A percentile compares a stretch with the other conserved stretches of the same genome.
Conservation (phyloP, 441 rosid genomes). For the Cnidoscolus chayamansa region DNA sequence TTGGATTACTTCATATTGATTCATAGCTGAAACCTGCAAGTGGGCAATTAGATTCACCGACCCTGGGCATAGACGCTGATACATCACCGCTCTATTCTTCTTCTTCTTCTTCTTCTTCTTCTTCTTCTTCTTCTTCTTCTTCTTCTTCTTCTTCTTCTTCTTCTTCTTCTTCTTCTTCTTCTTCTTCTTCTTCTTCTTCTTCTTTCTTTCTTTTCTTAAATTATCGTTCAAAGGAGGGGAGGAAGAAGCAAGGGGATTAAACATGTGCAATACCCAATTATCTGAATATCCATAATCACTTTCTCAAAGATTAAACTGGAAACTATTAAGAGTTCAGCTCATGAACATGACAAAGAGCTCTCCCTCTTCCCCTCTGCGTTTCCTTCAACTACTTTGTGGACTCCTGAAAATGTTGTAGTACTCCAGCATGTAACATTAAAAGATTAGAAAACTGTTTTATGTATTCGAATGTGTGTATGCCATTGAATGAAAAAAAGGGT, state of each 20-base stretch:
- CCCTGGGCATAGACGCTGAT: neutral
- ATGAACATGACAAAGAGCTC: too few relatives aligned
- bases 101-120: too few relatives aligned
- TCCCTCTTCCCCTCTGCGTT: too few relatives aligned
- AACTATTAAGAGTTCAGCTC: neutral
- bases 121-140: too few relatives aligned
- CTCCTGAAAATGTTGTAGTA: neutral
- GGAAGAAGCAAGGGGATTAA: neutral
- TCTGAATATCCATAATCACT: neutral
- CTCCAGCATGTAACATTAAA: neutral
- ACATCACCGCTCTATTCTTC: neutral
- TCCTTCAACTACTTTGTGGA: neutral
- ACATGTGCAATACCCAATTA: neutral
- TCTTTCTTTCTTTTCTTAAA: neutral
- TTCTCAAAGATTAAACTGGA: constrained; percentile 6
- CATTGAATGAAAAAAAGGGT: neutral
- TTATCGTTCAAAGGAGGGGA: neutral
- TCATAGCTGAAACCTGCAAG: neutral
- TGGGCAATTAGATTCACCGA: neutral
- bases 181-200: too few relatives aligned
- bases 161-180: too few relatives aligned
- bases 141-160: too few relatives aligned
- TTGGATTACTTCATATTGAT: neutral
- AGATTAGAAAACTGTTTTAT: neutral
- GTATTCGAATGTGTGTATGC: neutral